These are phyloP conservation scores for Leishmania lainsoni DNA, from an alignment of 208 protist species.

Conservation along the genomic window DNA sequence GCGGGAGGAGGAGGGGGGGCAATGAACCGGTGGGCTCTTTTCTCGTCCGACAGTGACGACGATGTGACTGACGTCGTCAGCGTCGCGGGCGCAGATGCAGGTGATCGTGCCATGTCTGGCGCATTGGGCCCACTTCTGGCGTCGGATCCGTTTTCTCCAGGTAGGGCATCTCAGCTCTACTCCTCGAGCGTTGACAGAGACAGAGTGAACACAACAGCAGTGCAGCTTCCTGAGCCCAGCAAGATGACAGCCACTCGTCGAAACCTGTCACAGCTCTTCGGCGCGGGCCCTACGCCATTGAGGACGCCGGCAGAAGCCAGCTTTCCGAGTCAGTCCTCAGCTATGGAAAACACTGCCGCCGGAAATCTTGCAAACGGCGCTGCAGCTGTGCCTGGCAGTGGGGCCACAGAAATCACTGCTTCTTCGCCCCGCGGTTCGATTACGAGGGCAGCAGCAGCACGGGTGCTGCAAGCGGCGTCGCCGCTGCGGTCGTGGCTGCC, in stretches of 20 bases:
- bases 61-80: background rate
- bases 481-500: background rate
- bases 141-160: background rate
- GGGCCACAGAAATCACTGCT: background rate
- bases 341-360: background rate
- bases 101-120: background rate
- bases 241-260: constrained; percentile 24
- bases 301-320: background rate
- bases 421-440: constrained; percentile 12
- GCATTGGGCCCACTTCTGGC: background rate
- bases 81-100: background rate
- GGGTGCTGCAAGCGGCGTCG: background rate
- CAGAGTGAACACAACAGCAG: background rate
- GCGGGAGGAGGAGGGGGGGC: background rate
- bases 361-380: background rate
- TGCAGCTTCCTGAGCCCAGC: constrained; percentile 9
- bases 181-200: background rate
- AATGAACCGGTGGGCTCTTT: constrained; percentile 19
- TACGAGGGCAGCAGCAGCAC: background rate
- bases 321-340: background rate
- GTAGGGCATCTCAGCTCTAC: background rate
- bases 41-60: constrained; percentile 25
- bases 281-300: background rate
- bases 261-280: constrained; percentile 29
- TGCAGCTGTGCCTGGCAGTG: background rate